Evolutionary conservation across 2,329 filamentous ascomycete species (phyloP).

Genomic region (Cyclaneusma minus): DNA sequence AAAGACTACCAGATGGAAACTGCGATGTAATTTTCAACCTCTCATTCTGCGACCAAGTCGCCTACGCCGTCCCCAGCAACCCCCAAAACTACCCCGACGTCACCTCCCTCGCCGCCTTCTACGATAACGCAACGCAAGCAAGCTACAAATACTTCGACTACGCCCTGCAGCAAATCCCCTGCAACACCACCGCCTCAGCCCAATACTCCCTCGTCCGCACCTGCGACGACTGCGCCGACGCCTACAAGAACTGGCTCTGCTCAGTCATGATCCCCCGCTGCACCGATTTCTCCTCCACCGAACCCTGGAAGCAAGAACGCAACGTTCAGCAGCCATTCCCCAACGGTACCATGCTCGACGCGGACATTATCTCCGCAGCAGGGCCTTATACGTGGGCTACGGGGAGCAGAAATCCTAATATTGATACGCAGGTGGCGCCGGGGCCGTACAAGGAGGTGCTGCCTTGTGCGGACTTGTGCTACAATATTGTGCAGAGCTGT

Average conservation of each 20-base stretch:
- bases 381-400: constrained; percentile 22
- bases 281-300: constrained; percentile 55
- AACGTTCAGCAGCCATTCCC: constrained; percentile 58
- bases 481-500: constrained; percentile 71
- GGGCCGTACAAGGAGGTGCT: constrained; percentile 90
- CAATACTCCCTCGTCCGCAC: constrained; percentile 67
- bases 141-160: constrained; percentile 70
- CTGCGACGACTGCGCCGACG: constrained; percentile 60
- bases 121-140: constrained; percentile 57
- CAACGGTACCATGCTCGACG: constrained; percentile 43
- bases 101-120: constrained; percentile 49
- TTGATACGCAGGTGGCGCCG: constrained; percentile 57
- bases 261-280: constrained; percentile 86
- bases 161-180: constrained; percentile 70
- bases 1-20: constrained; percentile 44
- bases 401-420: constrained; percentile 51
- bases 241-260: constrained; percentile 93
- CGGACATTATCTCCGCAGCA: constrained; percentile 16
- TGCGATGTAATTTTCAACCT: constrained; percentile 79
- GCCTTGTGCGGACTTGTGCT: constrained; percentile 80
- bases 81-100: constrained; percentile 42
- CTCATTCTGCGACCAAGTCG: constrained; percentile 75
- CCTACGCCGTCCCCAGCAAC: constrained; percentile 84
- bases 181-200: constrained; percentile 57
- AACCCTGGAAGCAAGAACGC: constrained; percentile 38